Percentiles rank a stretch among this genome's conserved stretches.
Conservation (phyloP, 2,329 filamentous ascomycete species). For the Claviceps sp. region DNA sequence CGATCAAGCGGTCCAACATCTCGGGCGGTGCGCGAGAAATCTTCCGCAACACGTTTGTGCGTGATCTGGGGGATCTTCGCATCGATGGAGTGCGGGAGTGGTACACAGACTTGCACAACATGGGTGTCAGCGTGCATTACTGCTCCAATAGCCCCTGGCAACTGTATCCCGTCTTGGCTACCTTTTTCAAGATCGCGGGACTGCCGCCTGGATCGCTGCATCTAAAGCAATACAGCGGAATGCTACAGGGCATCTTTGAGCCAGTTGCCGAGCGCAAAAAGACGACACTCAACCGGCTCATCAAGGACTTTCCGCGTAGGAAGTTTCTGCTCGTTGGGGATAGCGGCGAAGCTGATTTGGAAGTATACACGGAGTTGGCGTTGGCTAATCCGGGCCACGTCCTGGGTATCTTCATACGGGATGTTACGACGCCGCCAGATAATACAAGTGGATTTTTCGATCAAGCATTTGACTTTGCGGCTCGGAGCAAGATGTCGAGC, state of each 20-base stretch:
- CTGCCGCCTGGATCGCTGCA: slow-evolving; percentile 85
- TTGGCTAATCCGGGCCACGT: slow-evolving; percentile 72
- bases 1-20: slow-evolving; percentile 91
- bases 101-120: slow-evolving; percentile 64
- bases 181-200: slow-evolving; percentile 68
- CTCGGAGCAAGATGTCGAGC: slow-evolving; percentile 14
- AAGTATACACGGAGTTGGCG: slow-evolving; percentile 93
- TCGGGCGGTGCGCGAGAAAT: slow-evolving; percentile 79
- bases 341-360: slow-evolving; percentile 90
- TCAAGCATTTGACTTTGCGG: slow-evolving; percentile 25
- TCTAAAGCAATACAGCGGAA: slow-evolving; percentile 89
- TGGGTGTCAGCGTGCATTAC: slow-evolving; percentile 86
- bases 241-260: slow-evolving; percentile 96
- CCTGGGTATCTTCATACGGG: slow-evolving; percentile 81
- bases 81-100: slow-evolving; percentile 82
- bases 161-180: slow-evolving; percentile 76
- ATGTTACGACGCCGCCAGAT: slow-evolving; percentile 74
- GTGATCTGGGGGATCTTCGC: slow-evolving; percentile 67
- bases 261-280: slow-evolving; percentile 93
- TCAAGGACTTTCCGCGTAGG: slow-evolving; percentile 78
- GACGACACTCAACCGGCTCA: slow-evolving; percentile 69
- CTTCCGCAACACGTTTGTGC: slow-evolving; percentile 89
- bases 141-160: slow-evolving; percentile 99
- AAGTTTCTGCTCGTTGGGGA: slow-evolving; percentile 89
- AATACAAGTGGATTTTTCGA: slow-evolving; percentile 66